Evolutionary conservation across 1,139 yeast species (phyloP).

Genomic region (Taphrina deformans): DNA sequence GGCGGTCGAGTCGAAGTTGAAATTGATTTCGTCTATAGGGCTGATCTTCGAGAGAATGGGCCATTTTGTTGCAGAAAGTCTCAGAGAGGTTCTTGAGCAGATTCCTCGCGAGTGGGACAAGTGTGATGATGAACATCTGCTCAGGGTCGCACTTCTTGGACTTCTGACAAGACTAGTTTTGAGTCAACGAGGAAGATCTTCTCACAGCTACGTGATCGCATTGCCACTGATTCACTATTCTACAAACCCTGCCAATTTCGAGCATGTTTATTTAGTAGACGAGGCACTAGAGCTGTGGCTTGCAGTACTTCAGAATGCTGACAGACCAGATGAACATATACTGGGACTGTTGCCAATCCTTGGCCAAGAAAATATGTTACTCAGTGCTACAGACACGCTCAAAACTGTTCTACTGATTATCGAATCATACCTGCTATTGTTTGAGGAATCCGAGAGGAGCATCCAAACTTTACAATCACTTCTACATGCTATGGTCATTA

Average conservation of each 20-base stretch:
- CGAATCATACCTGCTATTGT: slow-evolving; percentile 67
- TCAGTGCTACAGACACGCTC: slow-evolving; percentile 73
- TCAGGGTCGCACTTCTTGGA: slow-evolving; percentile 69
- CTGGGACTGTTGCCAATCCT: slow-evolving; percentile 51
- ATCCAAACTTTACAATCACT: slow-evolving; percentile 38
- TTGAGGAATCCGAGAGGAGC: slow-evolving; percentile 42
- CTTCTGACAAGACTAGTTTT: slow-evolving; percentile 62
- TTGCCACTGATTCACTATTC: slow-evolving; percentile 64
- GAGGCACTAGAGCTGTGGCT: slow-evolving; percentile 90
- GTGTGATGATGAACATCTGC: slow-evolving; percentile 62
- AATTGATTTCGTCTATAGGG: slow-evolving; percentile 65
- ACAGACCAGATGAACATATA: slow-evolving; percentile 49
- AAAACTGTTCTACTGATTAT: slow-evolving; percentile 58
- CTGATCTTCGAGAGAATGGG: slow-evolving; percentile 60
- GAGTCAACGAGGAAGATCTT: slow-evolving; percentile 65
- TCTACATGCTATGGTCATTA: slow-evolving; percentile 36
- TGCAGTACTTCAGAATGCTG: slow-evolving; percentile 59
- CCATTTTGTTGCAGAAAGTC: slow-evolving; percentile 41
- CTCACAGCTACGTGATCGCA: slow-evolving; percentile 61
- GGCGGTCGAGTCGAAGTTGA: slow-evolving; percentile 72
- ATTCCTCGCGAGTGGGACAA: slow-evolving; percentile 75
- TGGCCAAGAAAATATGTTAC: slow-evolving; percentile 46
- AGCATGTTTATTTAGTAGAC: slow-evolving; percentile 67
- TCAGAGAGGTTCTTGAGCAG: slow-evolving; percentile 56
- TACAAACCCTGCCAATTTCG: slow-evolving; percentile 64